phyloP scores from a whole-genome alignment of 805 yeast species.

The Zygotorulaspora sp. region DNA sequence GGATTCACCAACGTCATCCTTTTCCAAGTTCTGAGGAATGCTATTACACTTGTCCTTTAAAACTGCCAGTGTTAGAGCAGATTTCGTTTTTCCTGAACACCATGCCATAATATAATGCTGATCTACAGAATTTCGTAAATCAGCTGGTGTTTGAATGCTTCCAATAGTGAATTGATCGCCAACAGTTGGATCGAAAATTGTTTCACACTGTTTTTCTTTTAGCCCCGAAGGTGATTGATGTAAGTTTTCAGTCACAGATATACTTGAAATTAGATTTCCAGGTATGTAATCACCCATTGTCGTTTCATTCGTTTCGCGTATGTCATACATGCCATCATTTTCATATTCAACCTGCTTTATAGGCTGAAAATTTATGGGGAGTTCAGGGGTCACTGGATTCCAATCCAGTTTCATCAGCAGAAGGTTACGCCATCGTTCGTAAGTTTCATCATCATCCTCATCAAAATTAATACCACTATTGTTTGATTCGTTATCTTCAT shows the following conservation, averaged over 20 bases:
- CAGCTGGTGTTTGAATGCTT: conserved; percentile 23
- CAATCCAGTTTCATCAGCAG: conserved; percentile 18
- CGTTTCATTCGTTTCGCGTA: conserved; percentile 9
- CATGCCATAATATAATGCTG: conserved; percentile 21
- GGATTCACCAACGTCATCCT: conserved; percentile 2
- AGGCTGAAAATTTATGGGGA: conserved; percentile 18
- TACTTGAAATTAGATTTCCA: conserved; percentile 13
- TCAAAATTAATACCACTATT: conserved; percentile 12
- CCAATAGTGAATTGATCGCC: conserved; percentile 18
- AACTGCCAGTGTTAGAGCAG: conserved; percentile 18
- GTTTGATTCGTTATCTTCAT: conserved; percentile 2
- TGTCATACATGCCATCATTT: conserved; percentile 17
- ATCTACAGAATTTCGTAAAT: conserved; percentile 21
- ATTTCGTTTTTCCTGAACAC: conserved; percentile 21
- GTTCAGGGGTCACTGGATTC: conserved; percentile 18
- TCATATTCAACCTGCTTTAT: conserved; percentile 18
- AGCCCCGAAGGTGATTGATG: background rate
- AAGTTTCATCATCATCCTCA: conserved; percentile 10
- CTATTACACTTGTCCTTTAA: background rate
- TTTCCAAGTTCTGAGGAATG: background rate
- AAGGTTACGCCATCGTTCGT: conserved; percentile 14
- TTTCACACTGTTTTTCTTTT: background rate
- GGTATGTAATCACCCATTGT: conserved; percentile 25
- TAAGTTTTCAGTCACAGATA: conserved; percentile 9
- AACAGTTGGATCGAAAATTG: conserved; percentile 22